These are phyloP conservation scores for Calonectria pseudoturangicola DNA, from an alignment of 2,329 filamentous ascomycete genomes.

Conservation along the genomic window DNA sequence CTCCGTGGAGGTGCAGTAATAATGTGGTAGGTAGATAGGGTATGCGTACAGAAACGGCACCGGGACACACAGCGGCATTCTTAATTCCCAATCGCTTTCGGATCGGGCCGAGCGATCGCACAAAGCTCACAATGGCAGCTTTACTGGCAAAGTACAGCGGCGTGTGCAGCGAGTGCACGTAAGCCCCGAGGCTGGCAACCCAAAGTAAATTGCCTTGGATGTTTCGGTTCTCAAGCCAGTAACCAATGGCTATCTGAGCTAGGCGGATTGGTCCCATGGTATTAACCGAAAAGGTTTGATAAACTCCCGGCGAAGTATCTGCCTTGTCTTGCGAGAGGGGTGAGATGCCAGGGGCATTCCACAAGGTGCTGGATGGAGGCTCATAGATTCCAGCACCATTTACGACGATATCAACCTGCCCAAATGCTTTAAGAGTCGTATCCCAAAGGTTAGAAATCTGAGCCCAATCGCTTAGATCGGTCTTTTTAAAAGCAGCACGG, in stretches of 20 bases:
- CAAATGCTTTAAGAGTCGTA: constrained; percentile 66
- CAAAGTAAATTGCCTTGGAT: constrained; percentile 51
- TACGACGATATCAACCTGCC: constrained; percentile 75
- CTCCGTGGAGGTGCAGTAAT: neutral
- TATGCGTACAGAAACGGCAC: neutral
- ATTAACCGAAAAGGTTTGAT: constrained; percentile 55
- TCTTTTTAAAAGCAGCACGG: constrained; percentile 49
- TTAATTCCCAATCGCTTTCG: constrained; percentile 42
- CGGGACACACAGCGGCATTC: constrained; percentile 37
- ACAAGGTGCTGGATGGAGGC: constrained; percentile 54
- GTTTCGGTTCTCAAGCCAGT: constrained; percentile 53
- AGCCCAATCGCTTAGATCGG: constrained; percentile 52
- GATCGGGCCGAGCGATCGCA: constrained; percentile 41
- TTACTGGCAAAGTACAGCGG: constrained; percentile 58
- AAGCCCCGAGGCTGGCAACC: constrained; percentile 54
- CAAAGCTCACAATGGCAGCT: constrained; percentile 50
- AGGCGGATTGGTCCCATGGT: constrained; percentile 53
- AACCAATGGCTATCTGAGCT: constrained; percentile 54
- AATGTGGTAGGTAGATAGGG: neutral
- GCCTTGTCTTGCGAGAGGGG: constrained; percentile 45
- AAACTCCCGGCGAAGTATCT: constrained; percentile 47
- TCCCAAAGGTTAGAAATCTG: constrained; percentile 54
- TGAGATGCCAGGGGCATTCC: constrained; percentile 52
- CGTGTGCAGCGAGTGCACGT: constrained; percentile 55
- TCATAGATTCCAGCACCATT: constrained; percentile 75